Percentiles rank a stretch among this genome's conserved stretches.
phyloP scores from a whole-genome alignment of 352 stramenopile species.

The Phytopythium kandeliae region DNA sequence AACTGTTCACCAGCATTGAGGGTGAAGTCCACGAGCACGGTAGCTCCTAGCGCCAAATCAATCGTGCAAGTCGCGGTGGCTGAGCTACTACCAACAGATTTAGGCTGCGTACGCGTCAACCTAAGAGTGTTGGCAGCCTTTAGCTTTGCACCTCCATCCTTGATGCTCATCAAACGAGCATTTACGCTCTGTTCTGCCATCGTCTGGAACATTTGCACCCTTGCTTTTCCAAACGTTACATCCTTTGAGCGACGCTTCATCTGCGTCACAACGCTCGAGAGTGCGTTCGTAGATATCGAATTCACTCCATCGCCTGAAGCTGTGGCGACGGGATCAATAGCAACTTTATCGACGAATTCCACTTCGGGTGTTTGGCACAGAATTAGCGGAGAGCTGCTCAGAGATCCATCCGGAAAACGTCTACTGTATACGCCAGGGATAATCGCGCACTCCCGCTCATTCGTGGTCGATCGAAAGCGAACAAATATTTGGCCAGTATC shows the following conservation, averaged over 20 bases:
- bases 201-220: conserved; percentile 49
- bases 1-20: conserved; percentile 74
- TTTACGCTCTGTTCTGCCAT: conserved; percentile 52
- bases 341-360: conserved; percentile 44
- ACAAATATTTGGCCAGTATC: conserved; percentile 76
- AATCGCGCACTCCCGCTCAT: conserved; percentile 58
- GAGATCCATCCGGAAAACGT: conserved; percentile 46
- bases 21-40: conserved; percentile 65
- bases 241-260: conserved; percentile 22
- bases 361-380: conserved; percentile 51
- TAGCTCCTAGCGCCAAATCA: conserved; percentile 13
- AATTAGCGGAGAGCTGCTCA: conserved; percentile 45
- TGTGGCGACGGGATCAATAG: conserved; percentile 7
- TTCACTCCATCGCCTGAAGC: conserved; percentile 3
- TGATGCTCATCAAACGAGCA: conserved; percentile 2
- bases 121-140: conserved; percentile 7
- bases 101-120: conserved; percentile 14
- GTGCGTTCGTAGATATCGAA: not conserved
- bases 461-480: conserved; percentile 52
- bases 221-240: conserved; percentile 23
- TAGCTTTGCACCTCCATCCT: not conserved
- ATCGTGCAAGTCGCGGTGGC: conserved; percentile 10
- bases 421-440: conserved; percentile 51
- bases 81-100: conserved; percentile 14
- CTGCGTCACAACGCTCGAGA: not conserved